Percentiles rank a stretch among this genome's conserved stretches.
These are phyloP conservation scores for Moesziomyces aphidis DNA, from an alignment of 1,284 basidiomycete species.

Conservation along the genomic window DNA sequence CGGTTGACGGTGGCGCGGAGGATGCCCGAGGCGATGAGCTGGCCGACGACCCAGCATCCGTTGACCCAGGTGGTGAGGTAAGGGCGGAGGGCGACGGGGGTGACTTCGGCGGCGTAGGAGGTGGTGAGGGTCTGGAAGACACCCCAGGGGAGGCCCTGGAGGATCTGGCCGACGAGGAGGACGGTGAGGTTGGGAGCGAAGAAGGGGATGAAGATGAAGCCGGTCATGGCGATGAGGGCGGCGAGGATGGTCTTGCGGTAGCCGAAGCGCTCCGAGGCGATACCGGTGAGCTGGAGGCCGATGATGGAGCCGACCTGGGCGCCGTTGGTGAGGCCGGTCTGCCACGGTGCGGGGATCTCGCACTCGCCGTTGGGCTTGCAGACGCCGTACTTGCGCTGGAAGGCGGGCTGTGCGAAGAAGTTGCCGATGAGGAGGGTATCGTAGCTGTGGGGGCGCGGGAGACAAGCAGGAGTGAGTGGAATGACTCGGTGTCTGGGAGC, in stretches of 20 bases:
- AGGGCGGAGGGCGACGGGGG: slow-evolving; percentile 70
- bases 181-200: slow-evolving; percentile 69
- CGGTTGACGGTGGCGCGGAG: slow-evolving; percentile 66
- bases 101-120: slow-evolving; percentile 71
- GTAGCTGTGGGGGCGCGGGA: slow-evolving; percentile 7
- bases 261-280: slow-evolving; percentile 69
- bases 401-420: slow-evolving; percentile 69
- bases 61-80: slow-evolving; percentile 71
- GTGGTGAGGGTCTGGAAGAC: slow-evolving; percentile 70
- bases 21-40: slow-evolving; percentile 69
- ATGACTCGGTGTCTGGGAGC: too few species aligned
- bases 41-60: slow-evolving; percentile 71
- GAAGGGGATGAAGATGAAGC: slow-evolving; percentile 67
- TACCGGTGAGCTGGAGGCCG: slow-evolving; percentile 69
- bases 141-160: slow-evolving; percentile 70
- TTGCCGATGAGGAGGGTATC: slow-evolving; percentile 64
- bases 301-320: slow-evolving; percentile 65
- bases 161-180: slow-evolving; percentile 68
- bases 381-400: slow-evolving; percentile 63
- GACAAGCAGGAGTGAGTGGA: background rate
- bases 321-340: slow-evolving; percentile 66
- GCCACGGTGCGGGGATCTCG: slow-evolving; percentile 70
- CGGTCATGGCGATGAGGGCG: slow-evolving; percentile 63
- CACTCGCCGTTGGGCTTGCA: slow-evolving; percentile 63
- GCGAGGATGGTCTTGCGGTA: slow-evolving; percentile 67